Conservation (phyloP, 2,329 filamentous ascomycete species). For the Fusarium sp. region DNA sequence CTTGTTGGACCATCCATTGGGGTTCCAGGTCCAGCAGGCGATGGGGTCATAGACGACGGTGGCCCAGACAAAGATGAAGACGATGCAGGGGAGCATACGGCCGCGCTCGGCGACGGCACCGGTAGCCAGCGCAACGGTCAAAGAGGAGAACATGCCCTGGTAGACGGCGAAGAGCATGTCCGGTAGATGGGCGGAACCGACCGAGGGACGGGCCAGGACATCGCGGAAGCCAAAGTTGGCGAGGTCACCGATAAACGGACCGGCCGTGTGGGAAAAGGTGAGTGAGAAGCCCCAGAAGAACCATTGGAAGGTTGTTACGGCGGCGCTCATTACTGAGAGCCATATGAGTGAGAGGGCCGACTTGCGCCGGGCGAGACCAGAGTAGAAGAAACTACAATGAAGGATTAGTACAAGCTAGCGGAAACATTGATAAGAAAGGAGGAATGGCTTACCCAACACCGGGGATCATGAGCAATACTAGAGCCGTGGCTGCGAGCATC, state of each 20-base stretch:
- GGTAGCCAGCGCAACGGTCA: constrained; percentile 86
- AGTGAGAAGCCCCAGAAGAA: constrained; percentile 93
- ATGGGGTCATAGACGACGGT: constrained; percentile 93
- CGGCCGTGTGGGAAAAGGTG: constrained; percentile 81
- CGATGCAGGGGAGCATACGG: constrained; percentile 85
- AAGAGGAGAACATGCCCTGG: constrained; percentile 88
- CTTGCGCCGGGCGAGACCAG: constrained; percentile 86
- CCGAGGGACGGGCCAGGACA: constrained; percentile 79
- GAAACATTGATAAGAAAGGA: not conserved
- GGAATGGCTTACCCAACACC: constrained; percentile 73
- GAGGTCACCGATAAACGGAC: constrained; percentile 80
- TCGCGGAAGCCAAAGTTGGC: constrained; percentile 82
- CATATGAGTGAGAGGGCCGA: constrained; percentile 90
- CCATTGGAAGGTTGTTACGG: constrained; percentile 90
- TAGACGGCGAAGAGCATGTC: constrained; percentile 88
- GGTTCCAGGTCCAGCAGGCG: constrained; percentile 95
- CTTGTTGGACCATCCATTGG: constrained; percentile 80
- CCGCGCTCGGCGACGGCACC: constrained; percentile 89
- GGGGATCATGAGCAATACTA: constrained; percentile 92
- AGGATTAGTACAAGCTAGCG: constrained; percentile 20
- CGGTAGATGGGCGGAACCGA: constrained; percentile 78
- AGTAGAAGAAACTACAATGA: constrained; percentile 81
- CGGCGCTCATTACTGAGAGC: constrained; percentile 88
- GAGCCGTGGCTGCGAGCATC: constrained; percentile 82
- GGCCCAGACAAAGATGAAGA: constrained; percentile 94